Base-by-base conservation (phyloP, 164 flowering plant genomes). In the Stephania japonica region DNA sequence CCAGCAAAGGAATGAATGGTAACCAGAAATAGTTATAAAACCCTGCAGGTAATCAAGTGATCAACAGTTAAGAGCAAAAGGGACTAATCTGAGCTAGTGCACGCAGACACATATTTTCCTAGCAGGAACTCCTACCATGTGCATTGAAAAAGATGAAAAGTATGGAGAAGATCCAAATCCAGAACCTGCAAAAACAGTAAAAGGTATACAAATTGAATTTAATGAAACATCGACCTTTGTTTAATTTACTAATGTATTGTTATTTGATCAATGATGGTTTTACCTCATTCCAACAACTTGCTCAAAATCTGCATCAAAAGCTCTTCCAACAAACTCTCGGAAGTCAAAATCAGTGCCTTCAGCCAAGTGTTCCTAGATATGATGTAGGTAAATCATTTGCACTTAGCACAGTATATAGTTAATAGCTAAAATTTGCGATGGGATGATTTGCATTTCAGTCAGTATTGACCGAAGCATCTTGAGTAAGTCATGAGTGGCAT, bases 251-350 rank as follows among this genome's bases (percentile, higher is more conserved):
- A 32, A 32, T 32, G 63, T 27, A 21, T 67, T 41, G 13, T 56
- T n/a, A 38, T 66, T 11, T 67, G 5, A 44, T 25, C 44, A 26
- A 8, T 70, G 44, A 69, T 50, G 23, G 53, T 16, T 65, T 66
- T 83, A 87, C 96, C 89, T 87, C 62, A 84, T 88, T 70, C 96
- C 90, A 0, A 87, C 90, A 32, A 87, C 90, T 62, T 79, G 83
- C 11, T 75, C 81, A 67, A 91, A 88, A 59, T 91, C 96, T 16
- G 82, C 78, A 25, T 91, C 91, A 66, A 86, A 72, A 67, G 87
- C 85, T 82, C 90, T 82, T 70, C 47, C 82, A n/a, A 89, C 77
- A 70, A 83, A 88, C 79, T 86, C 86, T 24, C 81, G 93, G 81
- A 91, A 91, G 65, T 91, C 73, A 61, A 77, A 84, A 64, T 74